Base-by-base conservation (phyloP, 2,329 filamentous ascomycete species). In the Didymosphaeria variabile region DNA sequence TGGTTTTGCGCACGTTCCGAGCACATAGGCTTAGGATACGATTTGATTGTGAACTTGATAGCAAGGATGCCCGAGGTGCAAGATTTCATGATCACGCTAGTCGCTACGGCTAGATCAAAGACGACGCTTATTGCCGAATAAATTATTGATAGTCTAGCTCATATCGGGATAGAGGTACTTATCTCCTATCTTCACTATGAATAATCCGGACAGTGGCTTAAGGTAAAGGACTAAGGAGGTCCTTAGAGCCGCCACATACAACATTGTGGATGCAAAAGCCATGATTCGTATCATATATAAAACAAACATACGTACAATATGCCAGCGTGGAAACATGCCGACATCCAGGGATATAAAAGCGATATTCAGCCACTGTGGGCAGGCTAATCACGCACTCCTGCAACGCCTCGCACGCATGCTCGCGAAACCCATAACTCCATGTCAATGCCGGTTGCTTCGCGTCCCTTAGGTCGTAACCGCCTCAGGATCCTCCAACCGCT, bases 401-500 rank as follows among this genome's bases (percentile, higher is more conserved):
- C 13, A 53, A 53, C 50, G 21, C 50, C 50, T 26, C 36, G 50
- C 50, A 29, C 15, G 21, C 12, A 42, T 2, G 50, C 36, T 19
- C 23, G 8, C 15, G 6, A 19, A 29, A 10, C 21, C 44, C 42
- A 34, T 32, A 42, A 53, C 50, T 42, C 50, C 50, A 44, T 44
- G 15, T 23, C 36, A 40, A 53, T 53, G 50, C 50, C 21, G 19
- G 5, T 36, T 5, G 7, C 49, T 40, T 31, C 21, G 8, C 23
- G 19, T 12, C n/a, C 19, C 5, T 53, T 15, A 42, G 2, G 21
- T 53, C 19, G 23, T 21, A n/a, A 53, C 17, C 19, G 15, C 13
- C 8, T 40, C 21, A 8, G 38, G 21, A 13, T 62, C 45, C 10
- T 67, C 70, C 47, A 67, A 58, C 60, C 78, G 72, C 69, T 83